These are phyloP conservation scores for Phytophthora pinifolia DNA, from an alignment of 352 stramenopile species.

Conservation along the genomic window DNA sequence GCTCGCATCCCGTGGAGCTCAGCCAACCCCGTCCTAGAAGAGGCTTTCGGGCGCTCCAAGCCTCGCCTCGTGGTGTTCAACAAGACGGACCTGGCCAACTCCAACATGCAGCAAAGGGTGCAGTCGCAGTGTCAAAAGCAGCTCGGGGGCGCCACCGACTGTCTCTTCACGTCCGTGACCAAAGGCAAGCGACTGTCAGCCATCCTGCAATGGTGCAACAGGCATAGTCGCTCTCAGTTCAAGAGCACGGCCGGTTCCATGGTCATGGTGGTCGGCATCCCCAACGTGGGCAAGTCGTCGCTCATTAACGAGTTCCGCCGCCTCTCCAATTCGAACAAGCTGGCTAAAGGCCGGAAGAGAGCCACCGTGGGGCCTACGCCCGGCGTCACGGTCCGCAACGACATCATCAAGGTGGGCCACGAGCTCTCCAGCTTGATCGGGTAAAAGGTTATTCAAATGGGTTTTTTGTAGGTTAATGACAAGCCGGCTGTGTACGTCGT, in stretches of 20 bases:
- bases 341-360: constrained; percentile 82
- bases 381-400: constrained; percentile 83
- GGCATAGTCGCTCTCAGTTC: constrained; percentile 76
- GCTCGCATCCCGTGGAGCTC: constrained; percentile 84
- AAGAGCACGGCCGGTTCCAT: constrained; percentile 84
- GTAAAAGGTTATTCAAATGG: constrained; percentile 11
- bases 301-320: constrained; percentile 89
- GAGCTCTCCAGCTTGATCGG: neutral
- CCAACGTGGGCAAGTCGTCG: constrained; percentile 91
- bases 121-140: constrained; percentile 54
- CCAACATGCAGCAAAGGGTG: constrained; percentile 81
- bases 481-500: constrained; percentile 88
- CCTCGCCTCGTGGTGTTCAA: constrained; percentile 85
- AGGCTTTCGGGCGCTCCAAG: constrained; percentile 76
- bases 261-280: constrained; percentile 89
- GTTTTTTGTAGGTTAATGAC: constrained; percentile 66
- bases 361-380: constrained; percentile 81
- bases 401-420: constrained; percentile 83
- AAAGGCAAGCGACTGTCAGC: constrained; percentile 74
- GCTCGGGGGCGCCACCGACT: constrained; percentile 40
- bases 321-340: constrained; percentile 66
- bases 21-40: constrained; percentile 78
- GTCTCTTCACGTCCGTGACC: constrained; percentile 80
- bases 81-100: constrained; percentile 86
- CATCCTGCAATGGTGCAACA: constrained; percentile 83